Evolutionary conservation across 371 early-diverging fungal genomes (phyloP).

Genomic region (Mucor circinelloides): DNA sequence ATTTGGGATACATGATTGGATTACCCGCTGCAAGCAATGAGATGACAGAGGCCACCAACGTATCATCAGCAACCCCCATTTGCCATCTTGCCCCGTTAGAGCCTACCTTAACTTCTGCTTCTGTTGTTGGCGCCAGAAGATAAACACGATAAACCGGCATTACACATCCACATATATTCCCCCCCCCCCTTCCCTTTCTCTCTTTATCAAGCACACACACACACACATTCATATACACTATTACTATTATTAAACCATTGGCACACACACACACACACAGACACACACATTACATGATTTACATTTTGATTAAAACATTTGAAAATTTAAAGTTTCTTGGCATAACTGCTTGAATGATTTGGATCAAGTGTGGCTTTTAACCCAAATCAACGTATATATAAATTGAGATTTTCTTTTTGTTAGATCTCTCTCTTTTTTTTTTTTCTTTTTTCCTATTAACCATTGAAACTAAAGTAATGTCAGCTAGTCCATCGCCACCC

Average conservation of each 20-base stretch:
- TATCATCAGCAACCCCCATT: slow-evolving; percentile 8
- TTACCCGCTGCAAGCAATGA: slow-evolving; percentile 13
- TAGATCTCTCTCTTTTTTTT: neutral
- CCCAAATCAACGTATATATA: neutral
- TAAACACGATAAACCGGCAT: slow-evolving; percentile 2
- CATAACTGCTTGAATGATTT: neutral
- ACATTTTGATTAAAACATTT: neutral
- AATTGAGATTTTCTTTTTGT: neutral
- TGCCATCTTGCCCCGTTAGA: slow-evolving; percentile 36
- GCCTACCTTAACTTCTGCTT: slow-evolving; percentile 27
- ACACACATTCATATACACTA: neutral
- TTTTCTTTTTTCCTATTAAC: slow-evolving; percentile 4
- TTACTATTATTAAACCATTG: neutral
- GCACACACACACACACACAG: neutral
- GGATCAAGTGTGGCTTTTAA: slow-evolving; percentile 4
- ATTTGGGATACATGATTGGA: slow-evolving; percentile 74
- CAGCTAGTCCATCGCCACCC: slow-evolving; percentile 7
- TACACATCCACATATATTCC: slow-evolving; percentile 2
- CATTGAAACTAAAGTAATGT: slow-evolving; percentile 12
- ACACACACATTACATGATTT: too few species aligned
- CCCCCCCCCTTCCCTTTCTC: neutral
- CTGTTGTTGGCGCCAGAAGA: slow-evolving; percentile 42
- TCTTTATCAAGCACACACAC: neutral
- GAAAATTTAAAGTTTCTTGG: neutral
- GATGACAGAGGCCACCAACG: neutral